These are phyloP conservation scores for Coniochaeta ligniaria DNA, from an alignment of 2,329 filamentous ascomycete species.

Conservation along the genomic window DNA sequence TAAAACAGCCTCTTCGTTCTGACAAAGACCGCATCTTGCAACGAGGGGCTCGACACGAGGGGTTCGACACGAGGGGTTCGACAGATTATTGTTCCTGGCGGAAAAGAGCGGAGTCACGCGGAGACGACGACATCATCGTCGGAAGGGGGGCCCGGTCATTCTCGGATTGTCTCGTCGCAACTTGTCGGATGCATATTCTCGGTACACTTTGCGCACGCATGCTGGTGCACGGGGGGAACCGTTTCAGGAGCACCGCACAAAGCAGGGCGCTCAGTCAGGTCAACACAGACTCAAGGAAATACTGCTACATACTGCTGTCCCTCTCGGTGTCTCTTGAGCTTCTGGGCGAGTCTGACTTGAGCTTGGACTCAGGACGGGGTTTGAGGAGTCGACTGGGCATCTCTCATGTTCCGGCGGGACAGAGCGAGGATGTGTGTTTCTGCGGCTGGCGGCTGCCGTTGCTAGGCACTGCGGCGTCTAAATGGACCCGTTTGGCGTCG, in stretches of 20 bases:
- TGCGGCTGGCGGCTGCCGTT: neutral
- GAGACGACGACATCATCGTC: neutral
- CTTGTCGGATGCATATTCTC: neutral
- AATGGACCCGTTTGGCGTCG: neutral
- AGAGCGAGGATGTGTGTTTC: neutral
- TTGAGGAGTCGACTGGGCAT: conserved; percentile 6
- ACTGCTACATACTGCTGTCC: conserved; percentile 18
- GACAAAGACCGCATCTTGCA: neutral
- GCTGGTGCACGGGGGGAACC: conserved; percentile 3
- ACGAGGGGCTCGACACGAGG: neutral
- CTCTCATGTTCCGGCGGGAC: neutral
- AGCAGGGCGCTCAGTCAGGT: neutral
- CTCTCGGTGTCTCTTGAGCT: conserved; percentile 5
- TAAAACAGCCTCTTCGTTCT: neutral
- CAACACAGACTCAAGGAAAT: neutral
- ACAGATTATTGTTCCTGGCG: neutral
- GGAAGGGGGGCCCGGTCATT: neutral
- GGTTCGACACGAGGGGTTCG: no score
- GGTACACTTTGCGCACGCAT: neutral
- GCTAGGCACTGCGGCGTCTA: neutral
- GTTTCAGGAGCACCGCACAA: conserved; percentile 7
- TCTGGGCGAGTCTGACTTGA: neutral
- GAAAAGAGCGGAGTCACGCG: neutral
- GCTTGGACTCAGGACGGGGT: conserved; percentile 10
- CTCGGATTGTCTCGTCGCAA: neutral